These are phyloP conservation scores for Striga asiatica DNA, from an alignment of 257 asterid genomes.

Conservation along the genomic window DNA sequence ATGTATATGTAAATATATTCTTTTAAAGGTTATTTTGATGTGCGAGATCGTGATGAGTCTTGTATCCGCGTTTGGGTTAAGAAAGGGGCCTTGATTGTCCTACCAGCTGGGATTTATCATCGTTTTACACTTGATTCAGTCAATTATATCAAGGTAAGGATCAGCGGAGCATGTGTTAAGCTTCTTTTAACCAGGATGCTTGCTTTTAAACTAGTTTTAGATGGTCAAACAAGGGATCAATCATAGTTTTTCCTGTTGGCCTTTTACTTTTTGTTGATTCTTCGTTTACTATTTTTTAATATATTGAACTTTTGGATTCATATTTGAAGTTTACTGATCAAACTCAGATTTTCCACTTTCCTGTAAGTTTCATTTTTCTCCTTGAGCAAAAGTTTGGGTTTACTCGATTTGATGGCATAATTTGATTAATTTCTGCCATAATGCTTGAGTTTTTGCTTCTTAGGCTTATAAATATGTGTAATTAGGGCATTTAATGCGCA, in stretches of 20 bases:
- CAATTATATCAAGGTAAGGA: slow-evolving; percentile 61
- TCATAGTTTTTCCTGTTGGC: background rate
- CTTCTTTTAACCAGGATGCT: too few species aligned
- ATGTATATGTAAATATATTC: background rate
- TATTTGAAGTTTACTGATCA: background rate
- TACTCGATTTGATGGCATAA: slow-evolving; percentile 7
- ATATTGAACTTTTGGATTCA: background rate
- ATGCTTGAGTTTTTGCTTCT: background rate
- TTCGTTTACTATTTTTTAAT: background rate
- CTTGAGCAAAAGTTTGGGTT: background rate
- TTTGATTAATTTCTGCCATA: slow-evolving; percentile 11
- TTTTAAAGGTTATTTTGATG: slow-evolving; percentile 57
- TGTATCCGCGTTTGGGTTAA: slow-evolving; percentile 94
- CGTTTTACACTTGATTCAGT: slow-evolving; percentile 78
- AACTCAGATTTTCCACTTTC: slow-evolving; percentile 1
- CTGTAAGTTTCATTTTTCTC: slow-evolving; percentile 14
- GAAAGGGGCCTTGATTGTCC: slow-evolving; percentile 82
- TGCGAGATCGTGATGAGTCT: slow-evolving; percentile 57
- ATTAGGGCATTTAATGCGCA: too few species aligned
- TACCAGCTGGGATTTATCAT: slow-evolving; percentile 94
- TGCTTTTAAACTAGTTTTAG: too few species aligned
- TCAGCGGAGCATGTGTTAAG: background rate
- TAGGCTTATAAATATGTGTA: background rate
- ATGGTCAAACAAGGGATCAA: background rate
- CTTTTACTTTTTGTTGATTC: background rate